Evolutionary conservation across 768 basidiomycete genomes (phyloP), one percentile per base, ranked within the genome.

Genomic region (Cystobasidium tubakii): DNA sequence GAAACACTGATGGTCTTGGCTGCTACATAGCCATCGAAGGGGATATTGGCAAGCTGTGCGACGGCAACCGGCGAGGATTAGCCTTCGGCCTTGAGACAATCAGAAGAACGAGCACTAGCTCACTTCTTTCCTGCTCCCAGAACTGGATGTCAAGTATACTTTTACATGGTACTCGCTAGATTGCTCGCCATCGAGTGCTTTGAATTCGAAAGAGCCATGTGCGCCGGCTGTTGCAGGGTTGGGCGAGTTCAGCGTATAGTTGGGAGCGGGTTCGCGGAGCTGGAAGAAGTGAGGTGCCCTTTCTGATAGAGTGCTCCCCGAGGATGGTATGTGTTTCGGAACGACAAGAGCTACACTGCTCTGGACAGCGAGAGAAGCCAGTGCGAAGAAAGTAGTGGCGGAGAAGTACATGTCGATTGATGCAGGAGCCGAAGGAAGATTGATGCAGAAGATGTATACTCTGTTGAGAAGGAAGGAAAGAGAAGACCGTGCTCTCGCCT

Each of bases 21-120:
- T 4, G 66, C 66, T 44, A 46, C 50, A 33, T 50, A 69, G 44
- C 66, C 66, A 54, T 69, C 66, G 66, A 69, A 69, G 27, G 66
- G 66, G 44, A 69, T 53, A 9, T 31, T 69, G 27, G 66, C 44
- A 3, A 69, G 43, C 39, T 44, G 44, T 19, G 15, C 27, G 15
- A 27, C 2, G 9, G 33, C 4, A 12, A 17, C 2, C 6, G 15
- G n/a, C 29, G 25, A 29, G 6, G 25, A 7, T 64, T 17, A 33
- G 21, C 31, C 21, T 33, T 57, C 55, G 55, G 7, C n/a, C n/a
- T n/a, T n/a, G n/a, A n/a, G n/a, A n/a, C n/a, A n/a, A 39, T 4
- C 19, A 62, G 60, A 10, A 33, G 31, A 3, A 65, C n/a, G n/a
- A 15, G 39, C 4, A 15, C 13, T 42, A 12, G n/a, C 36, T 46